phyloP scores from a whole-genome alignment of 2,329 filamentous ascomycete genomes.

The Botryotinia narcissicola region DNA sequence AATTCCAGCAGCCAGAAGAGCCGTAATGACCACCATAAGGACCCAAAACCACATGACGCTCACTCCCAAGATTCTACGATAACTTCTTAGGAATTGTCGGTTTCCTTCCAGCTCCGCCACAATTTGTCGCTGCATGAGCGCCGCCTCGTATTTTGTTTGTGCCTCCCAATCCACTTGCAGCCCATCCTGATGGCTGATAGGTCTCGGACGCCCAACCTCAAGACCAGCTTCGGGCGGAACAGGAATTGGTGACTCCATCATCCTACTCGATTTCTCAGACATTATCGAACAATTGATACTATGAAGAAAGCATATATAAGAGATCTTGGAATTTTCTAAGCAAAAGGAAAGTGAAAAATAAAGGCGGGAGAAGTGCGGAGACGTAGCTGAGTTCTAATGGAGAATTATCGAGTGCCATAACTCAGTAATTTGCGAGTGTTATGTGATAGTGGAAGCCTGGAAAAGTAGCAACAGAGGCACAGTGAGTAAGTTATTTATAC shows the following conservation, averaged over 20 bases:
- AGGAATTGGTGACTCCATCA: background rate
- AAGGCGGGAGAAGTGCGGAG: background rate
- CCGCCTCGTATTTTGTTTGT: background rate
- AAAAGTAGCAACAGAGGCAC: background rate
- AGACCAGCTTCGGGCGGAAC: slow-evolving; percentile 13
- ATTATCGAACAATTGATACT: background rate
- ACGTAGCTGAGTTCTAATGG: background rate
- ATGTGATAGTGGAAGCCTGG: background rate
- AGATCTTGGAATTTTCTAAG: no score
- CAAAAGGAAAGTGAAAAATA: background rate
- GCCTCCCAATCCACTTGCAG: slow-evolving; percentile 5
- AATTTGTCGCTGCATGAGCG: background rate
- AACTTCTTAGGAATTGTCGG: background rate
- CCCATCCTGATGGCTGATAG: background rate
- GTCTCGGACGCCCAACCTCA: background rate
- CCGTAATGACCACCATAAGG: background rate
- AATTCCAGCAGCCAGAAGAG: background rate
- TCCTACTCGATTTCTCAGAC: background rate
- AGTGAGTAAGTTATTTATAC: background rate
- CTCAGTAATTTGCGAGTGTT: background rate
- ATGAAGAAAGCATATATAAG: background rate
- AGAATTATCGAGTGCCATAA: background rate
- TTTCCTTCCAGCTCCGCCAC: slow-evolving; percentile 4
- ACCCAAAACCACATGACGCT: slow-evolving; percentile 2
- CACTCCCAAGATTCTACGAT: slow-evolving; percentile 4